Percentiles rank a stretch among this genome's conserved stretches.
These are phyloP conservation scores for Mycena indigotica DNA, from an alignment of 768 basidiomycete genomes.

Conservation along the genomic window DNA sequence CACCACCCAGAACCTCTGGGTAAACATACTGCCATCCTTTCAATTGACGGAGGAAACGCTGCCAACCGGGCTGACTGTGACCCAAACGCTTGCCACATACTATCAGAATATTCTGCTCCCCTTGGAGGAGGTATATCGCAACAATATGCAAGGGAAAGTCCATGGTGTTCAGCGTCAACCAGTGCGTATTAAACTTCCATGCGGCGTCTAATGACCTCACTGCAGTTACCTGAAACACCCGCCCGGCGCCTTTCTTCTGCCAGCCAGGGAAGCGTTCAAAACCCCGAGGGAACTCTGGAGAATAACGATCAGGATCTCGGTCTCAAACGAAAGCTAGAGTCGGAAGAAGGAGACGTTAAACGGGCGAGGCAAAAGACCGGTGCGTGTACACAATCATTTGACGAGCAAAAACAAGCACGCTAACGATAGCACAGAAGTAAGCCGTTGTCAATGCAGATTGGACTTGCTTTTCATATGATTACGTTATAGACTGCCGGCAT, in stretches of 20 bases:
- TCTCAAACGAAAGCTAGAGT: constrained; percentile 72
- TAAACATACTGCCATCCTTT: constrained; percentile 52
- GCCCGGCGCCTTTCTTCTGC: constrained; percentile 28
- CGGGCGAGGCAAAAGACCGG: constrained; percentile 74
- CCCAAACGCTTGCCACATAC: constrained; percentile 54
- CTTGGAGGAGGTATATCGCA: constrained; percentile 73
- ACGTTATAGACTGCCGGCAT: constrained; percentile 31
- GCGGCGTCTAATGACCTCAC: neutral
- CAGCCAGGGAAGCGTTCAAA: constrained; percentile 25
- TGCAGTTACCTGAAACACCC: constrained; percentile 32
- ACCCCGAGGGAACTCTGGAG: constrained; percentile 26
- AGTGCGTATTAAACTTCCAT: neutral
- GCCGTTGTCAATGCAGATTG: constrained; percentile 24
- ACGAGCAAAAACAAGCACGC: constrained; percentile 17
- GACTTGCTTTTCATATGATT: constrained; percentile 21
- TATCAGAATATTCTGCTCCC: constrained; percentile 67
- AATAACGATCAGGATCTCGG: constrained; percentile 58
- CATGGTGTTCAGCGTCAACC: constrained; percentile 46
- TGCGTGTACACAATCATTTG: constrained; percentile 35
- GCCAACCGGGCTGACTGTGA: constrained; percentile 50
- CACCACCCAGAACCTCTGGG: constrained; percentile 58
- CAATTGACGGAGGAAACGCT: constrained; percentile 60
- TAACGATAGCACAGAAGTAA: constrained; percentile 46
- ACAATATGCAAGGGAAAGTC: constrained; percentile 61
- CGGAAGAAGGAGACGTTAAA: constrained; percentile 67